A percentile compares a stretch with the other conserved stretches of the same genome.
These are phyloP conservation scores for Blastobotrys muscicola DNA, from an alignment of 805 yeast species.

Conservation along the genomic window DNA sequence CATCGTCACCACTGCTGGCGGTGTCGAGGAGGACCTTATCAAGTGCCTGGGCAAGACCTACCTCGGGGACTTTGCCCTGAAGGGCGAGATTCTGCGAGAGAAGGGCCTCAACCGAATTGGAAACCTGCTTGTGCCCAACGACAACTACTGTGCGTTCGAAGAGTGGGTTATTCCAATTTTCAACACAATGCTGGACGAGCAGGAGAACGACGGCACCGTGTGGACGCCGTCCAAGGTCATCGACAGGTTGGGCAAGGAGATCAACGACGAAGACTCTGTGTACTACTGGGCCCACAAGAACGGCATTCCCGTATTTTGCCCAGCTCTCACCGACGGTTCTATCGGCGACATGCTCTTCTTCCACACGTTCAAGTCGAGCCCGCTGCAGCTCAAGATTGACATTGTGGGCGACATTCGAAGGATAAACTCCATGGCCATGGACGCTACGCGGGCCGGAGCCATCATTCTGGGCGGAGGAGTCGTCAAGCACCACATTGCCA, in stretches of 20 bases:
- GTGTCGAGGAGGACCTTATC: slow-evolving; percentile 94
- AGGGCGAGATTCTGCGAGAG: slow-evolving; percentile 76
- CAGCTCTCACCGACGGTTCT: slow-evolving; percentile 96
- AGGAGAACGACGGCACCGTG: slow-evolving; percentile 52
- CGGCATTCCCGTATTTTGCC: slow-evolving; percentile 92
- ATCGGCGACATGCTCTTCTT: slow-evolving; percentile 98
- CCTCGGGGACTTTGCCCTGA: slow-evolving; percentile 80
- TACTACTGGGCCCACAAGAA: slow-evolving; percentile 98
- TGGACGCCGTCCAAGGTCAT: slow-evolving; percentile 95
- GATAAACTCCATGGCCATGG: slow-evolving; percentile 91
- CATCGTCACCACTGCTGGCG: slow-evolving; percentile 96
- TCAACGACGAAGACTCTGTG: slow-evolving; percentile 86
- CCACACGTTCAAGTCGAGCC: slow-evolving; percentile 94
- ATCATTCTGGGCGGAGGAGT: slow-evolving; percentile 92
- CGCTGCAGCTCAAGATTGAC: slow-evolving; percentile 81
- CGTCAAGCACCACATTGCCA: slow-evolving; percentile 93
- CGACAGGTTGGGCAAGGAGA: slow-evolving; percentile 90
- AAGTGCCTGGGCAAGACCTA: slow-evolving; percentile 95
- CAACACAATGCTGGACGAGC: slow-evolving; percentile 82
- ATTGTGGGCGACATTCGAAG: slow-evolving; percentile 88
- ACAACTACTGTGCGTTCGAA: slow-evolving; percentile 93
- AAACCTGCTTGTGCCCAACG: slow-evolving; percentile 92
- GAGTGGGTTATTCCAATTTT: slow-evolving; percentile 97
- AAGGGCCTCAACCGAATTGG: slow-evolving; percentile 98
- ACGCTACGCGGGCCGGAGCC: slow-evolving; percentile 92